Base-by-base conservation (phyloP, 805 yeast genomes). In the Brettanomyces anomalus region DNA sequence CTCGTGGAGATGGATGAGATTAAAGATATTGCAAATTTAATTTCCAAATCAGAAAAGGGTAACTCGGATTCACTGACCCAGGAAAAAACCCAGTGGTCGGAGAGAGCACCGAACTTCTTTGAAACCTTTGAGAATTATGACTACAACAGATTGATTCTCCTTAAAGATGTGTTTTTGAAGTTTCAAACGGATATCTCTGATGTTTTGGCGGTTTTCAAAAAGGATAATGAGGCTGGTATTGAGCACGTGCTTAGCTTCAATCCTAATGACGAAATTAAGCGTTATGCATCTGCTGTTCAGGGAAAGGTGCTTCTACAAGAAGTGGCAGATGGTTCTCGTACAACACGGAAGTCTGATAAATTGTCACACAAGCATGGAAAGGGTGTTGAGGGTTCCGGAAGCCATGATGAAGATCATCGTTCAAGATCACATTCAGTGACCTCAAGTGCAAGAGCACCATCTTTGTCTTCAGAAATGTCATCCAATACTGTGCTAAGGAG, bases 101-200 rank as follows among this genome's bases (percentile, higher is more conserved):
- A 75, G 42, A 79, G 80, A 57, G 90, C 93, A 2, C 90, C 95
- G 3, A 77, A 72, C 43, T 76, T 83, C 36, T 82, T 85, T 56
- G 81, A 80, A 51, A 76, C 77, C 49, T 81, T 87, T 57, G 93
- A 86, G 56, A 70, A 69, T 47, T 78, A 81, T 51, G 95, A 87
- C 58, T 71, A 66, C 54, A 65, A 66, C 60, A 77, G 85, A 64
- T 70, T 76, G 60, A 68, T 63, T 46, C 71, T 77, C 45, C 66
- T 86, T 46, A 81, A 85, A 56, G 79, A 79, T 42, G 71, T 80
- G 43, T 68, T 89, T 43, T 67, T 80, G 40, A 78, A 78, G 54
- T 81, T 77, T 55, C 76, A 79, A 57, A 76, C 86, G 14, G 73
- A 78, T 35, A 65, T 71, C 44, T 70, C 72, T 37, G 87, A 81